Base-by-base conservation (phyloP, 2,329 filamentous ascomycete species). In the Teratosphaeria zuluensis region DNA sequence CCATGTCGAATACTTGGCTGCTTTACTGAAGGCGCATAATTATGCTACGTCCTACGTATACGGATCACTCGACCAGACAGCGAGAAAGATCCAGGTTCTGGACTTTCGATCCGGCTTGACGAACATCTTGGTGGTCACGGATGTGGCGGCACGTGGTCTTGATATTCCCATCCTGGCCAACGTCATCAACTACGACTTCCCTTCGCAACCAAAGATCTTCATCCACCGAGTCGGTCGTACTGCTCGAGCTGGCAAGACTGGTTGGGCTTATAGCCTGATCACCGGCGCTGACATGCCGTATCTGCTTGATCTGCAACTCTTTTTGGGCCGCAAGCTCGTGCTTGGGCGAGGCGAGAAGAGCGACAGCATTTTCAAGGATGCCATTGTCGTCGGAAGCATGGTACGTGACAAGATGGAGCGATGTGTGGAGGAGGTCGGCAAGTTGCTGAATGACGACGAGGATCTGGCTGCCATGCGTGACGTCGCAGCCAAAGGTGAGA, bases 151-250 rank as follows among this genome's bases (percentile, higher is more conserved):
- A 24, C 84, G 94, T 79, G 92, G 94, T 84, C 95, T 99, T 62
- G 94, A 99, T 84, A 96, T 99, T 65, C 94, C 94, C 0, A 83
- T 96, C 53, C 81, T 99, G 38, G 92, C 90, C 58, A 97, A 99
- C 71, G 94, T 99, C 60, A 92, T 99, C 78, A 97, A 99, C 78
- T 99, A 95, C 74, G 92, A 97, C 70, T 99, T 99, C 64, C 92
- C 94, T 2, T 89, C 92, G 1, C 94, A 97, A 69, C 90, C 94
- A 21, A 99, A 99, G 75, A 86, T 99, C 51, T 99, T 95, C 68
- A 88, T 99, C 31, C 94, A 99, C 74, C 87, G 94, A 71, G 94
- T 99, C 53, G 94, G 94, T 68, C 87, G 94, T 76, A 99, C 95
- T 30, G 95, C 94, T 48, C 85, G 94, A 82, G 95, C 95, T 52